These are phyloP conservation scores for Globisporangium ultimum DNA, from an alignment of 352 stramenopile species.

Conservation along the genomic window DNA sequence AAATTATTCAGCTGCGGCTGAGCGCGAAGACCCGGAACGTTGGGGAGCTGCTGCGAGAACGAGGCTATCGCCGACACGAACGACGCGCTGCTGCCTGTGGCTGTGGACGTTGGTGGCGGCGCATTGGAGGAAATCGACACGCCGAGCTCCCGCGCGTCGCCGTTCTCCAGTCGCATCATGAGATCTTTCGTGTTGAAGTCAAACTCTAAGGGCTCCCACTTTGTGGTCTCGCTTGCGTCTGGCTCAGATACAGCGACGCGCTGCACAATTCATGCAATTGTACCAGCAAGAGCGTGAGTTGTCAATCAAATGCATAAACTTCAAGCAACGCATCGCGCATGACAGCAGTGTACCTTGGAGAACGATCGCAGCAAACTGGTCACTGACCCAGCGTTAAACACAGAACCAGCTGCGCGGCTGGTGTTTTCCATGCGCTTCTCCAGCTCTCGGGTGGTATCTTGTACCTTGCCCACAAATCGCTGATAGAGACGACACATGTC, in stretches of 20 bases:
- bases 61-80: slow-evolving; percentile 9
- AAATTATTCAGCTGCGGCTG: slow-evolving; percentile 2
- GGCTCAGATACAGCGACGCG: slow-evolving; percentile 30
- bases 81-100: neutral
- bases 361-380: slow-evolving; percentile 64
- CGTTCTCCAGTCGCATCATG: slow-evolving; percentile 48
- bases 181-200: slow-evolving; percentile 52
- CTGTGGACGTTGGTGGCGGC: no score
- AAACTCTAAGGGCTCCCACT: slow-evolving; percentile 64
- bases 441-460: slow-evolving; percentile 55
- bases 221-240: slow-evolving; percentile 17
- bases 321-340: slow-evolving; percentile 5
- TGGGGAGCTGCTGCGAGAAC: slow-evolving; percentile 6
- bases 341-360: slow-evolving; percentile 43
- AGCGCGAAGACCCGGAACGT: neutral
- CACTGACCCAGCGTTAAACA: slow-evolving; percentile 60
- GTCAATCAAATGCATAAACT: neutral
- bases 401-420: slow-evolving; percentile 38
- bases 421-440: slow-evolving; percentile 62
- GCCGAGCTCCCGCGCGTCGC: slow-evolving; percentile 48
- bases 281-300: neutral
- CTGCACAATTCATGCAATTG: neutral
- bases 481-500: slow-evolving; percentile 10
- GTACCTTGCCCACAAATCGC: slow-evolving; percentile 56
- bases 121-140: slow-evolving; percentile 50